These are phyloP conservation scores for Pezicula rhizophila DNA, from an alignment of 2,329 filamentous ascomycete species.

Conservation along the genomic window DNA sequence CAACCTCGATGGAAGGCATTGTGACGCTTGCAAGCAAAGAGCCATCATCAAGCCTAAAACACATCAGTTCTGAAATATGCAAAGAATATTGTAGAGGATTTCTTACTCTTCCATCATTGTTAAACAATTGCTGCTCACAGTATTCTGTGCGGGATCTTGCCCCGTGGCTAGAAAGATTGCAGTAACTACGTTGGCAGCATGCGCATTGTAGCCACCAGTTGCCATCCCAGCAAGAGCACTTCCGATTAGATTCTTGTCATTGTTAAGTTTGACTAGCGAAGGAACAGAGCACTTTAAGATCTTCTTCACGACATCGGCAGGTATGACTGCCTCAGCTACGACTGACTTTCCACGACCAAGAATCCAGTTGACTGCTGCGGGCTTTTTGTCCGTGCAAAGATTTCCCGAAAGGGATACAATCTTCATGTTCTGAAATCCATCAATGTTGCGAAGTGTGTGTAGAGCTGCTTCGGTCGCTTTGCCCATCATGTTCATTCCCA, in stretches of 20 bases:
- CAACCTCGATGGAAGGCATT: slow-evolving; percentile 97
- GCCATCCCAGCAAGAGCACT: slow-evolving; percentile 87
- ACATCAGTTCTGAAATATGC: slow-evolving; percentile 17
- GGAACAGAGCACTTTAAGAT: slow-evolving; percentile 94
- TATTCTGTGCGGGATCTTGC: slow-evolving; percentile 96
- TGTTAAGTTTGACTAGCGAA: slow-evolving; percentile 88
- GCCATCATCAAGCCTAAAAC: slow-evolving; percentile 61
- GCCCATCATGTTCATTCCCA: slow-evolving; percentile 99
- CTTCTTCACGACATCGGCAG: slow-evolving; percentile 73
- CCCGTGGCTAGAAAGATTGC: slow-evolving; percentile 93
- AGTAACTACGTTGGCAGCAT: slow-evolving; percentile 94
- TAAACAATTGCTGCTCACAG: slow-evolving; percentile 96
- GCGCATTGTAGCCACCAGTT: slow-evolving; percentile 94
- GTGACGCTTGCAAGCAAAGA: slow-evolving; percentile 94
- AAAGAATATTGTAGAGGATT: not conserved
- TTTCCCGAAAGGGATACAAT: slow-evolving; percentile 94
- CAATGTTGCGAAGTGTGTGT: slow-evolving; percentile 69
- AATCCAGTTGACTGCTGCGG: slow-evolving; percentile 98
- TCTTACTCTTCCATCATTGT: slow-evolving; percentile 98
- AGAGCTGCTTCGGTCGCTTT: slow-evolving; percentile 97
- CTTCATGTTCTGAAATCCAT: slow-evolving; percentile 91
- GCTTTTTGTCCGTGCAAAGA: slow-evolving; percentile 98
- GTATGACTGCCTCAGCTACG: slow-evolving; percentile 94
- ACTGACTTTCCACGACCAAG: slow-evolving; percentile 95
- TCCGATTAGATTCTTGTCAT: slow-evolving; percentile 91